Percentiles rank a stretch among this genome's conserved stretches.
Evolutionary conservation across 2,329 filamentous ascomycete genomes (phyloP).

Genomic region (Sphaerostilbella broomeana): DNA sequence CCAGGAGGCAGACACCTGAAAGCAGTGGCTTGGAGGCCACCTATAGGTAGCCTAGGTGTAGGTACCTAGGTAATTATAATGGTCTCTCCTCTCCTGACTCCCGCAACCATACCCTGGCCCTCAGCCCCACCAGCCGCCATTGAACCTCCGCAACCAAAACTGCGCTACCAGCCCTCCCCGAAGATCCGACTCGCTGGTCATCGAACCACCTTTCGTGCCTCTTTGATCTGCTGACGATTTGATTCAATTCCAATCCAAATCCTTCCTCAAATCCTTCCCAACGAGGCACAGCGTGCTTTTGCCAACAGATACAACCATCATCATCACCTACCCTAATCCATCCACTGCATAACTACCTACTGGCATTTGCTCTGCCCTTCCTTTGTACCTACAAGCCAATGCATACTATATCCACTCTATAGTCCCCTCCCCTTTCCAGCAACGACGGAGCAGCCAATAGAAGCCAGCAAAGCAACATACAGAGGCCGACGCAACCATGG

Average conservation of each 20-base stretch:
- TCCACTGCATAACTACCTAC: neutral
- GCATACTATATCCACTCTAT: conserved; percentile 4
- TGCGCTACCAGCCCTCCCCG: conserved; percentile 6
- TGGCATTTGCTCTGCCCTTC: neutral
- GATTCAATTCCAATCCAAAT: neutral
- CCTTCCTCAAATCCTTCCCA: conserved; percentile 1
- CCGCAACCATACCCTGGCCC: no score
- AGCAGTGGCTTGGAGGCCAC: no score
- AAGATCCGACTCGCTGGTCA: conserved; percentile 7
- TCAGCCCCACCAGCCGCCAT: no score
- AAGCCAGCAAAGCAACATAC: conserved; percentile 6
- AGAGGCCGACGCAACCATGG: conserved; percentile 41
- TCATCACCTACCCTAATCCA: neutral
- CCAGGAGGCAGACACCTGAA: no score
- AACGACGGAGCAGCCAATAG: no score
- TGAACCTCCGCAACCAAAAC: conserved; percentile 10
- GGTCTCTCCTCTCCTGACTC: no score
- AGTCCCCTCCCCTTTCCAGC: no score
- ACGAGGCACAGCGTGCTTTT: conserved; percentile 9
- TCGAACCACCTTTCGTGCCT: conserved; percentile 13
- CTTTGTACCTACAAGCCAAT: conserved; percentile 1
- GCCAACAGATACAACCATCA: neutral
- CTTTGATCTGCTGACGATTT: conserved; percentile 6
- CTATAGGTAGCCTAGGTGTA: no score
- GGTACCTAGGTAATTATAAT: conserved; percentile 11